Base-by-base conservation (phyloP, 2,329 filamentous ascomycete genomes). In the Aspergillus ruber region DNA sequence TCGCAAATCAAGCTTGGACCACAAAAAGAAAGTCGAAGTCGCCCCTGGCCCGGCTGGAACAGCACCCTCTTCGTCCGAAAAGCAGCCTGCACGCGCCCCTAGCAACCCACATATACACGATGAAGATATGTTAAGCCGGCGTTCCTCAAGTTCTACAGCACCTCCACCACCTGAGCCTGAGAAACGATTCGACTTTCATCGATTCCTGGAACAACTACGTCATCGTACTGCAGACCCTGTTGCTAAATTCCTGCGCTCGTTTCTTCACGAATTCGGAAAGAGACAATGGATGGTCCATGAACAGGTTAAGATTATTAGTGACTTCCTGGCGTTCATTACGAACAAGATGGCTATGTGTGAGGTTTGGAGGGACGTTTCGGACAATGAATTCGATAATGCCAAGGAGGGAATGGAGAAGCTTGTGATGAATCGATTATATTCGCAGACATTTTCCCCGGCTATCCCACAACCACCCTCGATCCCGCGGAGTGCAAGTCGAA, bases 231-330 rank as follows among this genome's bases (percentile, higher is more conserved):
- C 93, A n/a, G 94, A 98, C 61, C 93, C 94, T 1, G 91, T 98
- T 2, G 94, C 94, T 4, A 86, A 91, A 54, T 98, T 96, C 63
- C 77, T 98, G 41, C 88, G 94, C 55, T 97, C 93, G 0, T 98
- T 98, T 61, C 73, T 98, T 25, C 83, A 83, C 43, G 94, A 98
- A 67, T 98, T 98, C 69, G 88, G 84, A 32, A 98, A 97, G 74
- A 88, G 90, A 57, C 93, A 97, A 69, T 98, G 93, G 93, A 95
- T 95, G 88, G 93, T 96, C 6, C 93, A 98, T 65, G 93, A 98
- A 71, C 93, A 98, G 68, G 93, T 97, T 65, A 98, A 98, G 72
- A 97, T 98, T 53, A 95, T 98, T 51, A 83, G 88, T 56, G 94
- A 98, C 66, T 98, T 98, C 58, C 75, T 98, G 42, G 84, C 90